phyloP scores from a whole-genome alignment of 2,329 filamentous ascomycete species.

The Verticillium albo-atrum region DNA sequence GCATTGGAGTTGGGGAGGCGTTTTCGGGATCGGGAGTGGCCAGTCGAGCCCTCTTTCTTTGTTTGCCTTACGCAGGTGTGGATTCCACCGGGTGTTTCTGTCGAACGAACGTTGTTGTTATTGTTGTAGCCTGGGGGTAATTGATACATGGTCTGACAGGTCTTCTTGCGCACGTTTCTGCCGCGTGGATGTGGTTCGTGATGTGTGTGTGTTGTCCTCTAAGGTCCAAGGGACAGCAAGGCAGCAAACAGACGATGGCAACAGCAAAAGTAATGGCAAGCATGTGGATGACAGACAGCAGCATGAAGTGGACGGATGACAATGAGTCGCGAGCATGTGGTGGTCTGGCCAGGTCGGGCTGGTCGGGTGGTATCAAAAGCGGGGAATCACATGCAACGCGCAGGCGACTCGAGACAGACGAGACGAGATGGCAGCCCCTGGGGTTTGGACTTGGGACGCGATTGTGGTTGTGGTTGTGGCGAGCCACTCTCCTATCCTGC shows the following conservation, averaged over 20 bases:
- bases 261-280: no score
- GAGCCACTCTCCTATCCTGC: background rate
- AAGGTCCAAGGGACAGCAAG: background rate
- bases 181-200: background rate
- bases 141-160: background rate
- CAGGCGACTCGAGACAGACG: background rate
- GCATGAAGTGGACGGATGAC: background rate
- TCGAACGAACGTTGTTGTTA: background rate
- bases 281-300: background rate
- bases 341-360: background rate
- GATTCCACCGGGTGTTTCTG: background rate
- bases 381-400: slow-evolving; percentile 3
- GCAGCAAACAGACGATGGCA: background rate
- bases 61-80: background rate
- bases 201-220: background rate
- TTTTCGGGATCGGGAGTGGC: background rate
- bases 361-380: background rate
- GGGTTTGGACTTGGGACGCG: background rate
- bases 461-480: background rate
- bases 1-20: background rate
- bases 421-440: background rate
- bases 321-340: background rate
- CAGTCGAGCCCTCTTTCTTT: background rate
- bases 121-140: no score
- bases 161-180: background rate